Conservation (phyloP, 352 stramenopile species). For the Phytophthora boehmeriae region DNA sequence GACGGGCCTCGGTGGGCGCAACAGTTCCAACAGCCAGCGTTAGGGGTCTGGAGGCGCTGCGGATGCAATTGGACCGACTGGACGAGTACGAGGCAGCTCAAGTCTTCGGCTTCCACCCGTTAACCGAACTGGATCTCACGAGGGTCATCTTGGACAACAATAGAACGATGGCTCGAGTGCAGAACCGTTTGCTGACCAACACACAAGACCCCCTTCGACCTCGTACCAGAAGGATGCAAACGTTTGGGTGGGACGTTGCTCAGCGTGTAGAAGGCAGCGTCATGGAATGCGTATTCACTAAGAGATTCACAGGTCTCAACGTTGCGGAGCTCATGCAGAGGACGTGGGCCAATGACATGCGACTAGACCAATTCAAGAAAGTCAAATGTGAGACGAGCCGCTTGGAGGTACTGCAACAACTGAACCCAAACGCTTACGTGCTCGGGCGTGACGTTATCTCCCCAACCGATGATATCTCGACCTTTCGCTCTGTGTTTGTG, state of each 20-base stretch:
- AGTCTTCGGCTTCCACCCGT: slow-evolving; percentile 42
- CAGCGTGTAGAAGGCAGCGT: slow-evolving; percentile 37
- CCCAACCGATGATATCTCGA: slow-evolving; percentile 30
- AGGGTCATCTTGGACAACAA: slow-evolving; percentile 46
- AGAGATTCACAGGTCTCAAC: slow-evolving; percentile 41
- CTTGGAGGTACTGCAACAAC: slow-evolving; percentile 46
- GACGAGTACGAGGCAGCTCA: slow-evolving; percentile 40
- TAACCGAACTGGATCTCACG: slow-evolving; percentile 42
- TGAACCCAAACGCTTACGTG: slow-evolving; percentile 45
- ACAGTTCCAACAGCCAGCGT: slow-evolving; percentile 29
- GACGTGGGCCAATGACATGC: slow-evolving; percentile 48
- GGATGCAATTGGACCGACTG: slow-evolving; percentile 31
- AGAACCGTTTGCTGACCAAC: slow-evolving; percentile 32
- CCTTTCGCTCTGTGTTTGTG: slow-evolving; percentile 50
- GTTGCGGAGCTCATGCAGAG: slow-evolving; percentile 41
- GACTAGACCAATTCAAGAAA: slow-evolving; percentile 45
- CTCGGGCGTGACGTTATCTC: slow-evolving; percentile 50
- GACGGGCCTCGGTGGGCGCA: slow-evolving; percentile 23
- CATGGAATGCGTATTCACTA: slow-evolving; percentile 53
- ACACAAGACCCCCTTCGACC: neutral
- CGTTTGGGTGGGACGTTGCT: slow-evolving; percentile 49
- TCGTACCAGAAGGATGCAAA: slow-evolving; percentile 25
- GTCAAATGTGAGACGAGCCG: slow-evolving; percentile 53
- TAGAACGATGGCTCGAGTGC: slow-evolving; percentile 33
- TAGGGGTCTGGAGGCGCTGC: slow-evolving; percentile 20